Evolutionary conservation across 2,329 filamentous ascomycete species (phyloP).

Genomic region (Fusarium lyarnte): DNA sequence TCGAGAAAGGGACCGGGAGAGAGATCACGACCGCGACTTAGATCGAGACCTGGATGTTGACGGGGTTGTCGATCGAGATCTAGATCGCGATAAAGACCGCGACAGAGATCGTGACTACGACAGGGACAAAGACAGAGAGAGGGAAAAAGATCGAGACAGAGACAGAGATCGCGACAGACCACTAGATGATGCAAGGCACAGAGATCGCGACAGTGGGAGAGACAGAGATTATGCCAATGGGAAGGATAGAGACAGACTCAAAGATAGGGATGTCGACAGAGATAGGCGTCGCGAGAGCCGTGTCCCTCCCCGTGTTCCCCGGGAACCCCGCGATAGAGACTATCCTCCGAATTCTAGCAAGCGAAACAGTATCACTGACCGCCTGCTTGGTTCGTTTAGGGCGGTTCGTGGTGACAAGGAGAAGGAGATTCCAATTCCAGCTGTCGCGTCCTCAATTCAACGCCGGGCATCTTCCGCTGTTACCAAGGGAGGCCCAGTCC

Average conservation of each 20-base stretch:
- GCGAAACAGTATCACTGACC: conserved; percentile 54
- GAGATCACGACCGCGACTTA: not conserved
- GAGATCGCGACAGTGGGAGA: conserved; percentile 4
- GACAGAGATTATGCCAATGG: conserved; percentile 21
- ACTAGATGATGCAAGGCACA: not conserved
- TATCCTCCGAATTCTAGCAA: conserved; percentile 44
- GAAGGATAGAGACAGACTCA: conserved; percentile 10
- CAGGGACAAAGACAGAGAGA: conserved; percentile 16
- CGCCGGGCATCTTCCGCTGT: conserved; percentile 47
- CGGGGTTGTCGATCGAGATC: conserved; percentile 8
- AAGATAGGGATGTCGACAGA: conserved; percentile 33
- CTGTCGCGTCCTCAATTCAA: conserved; percentile 37
- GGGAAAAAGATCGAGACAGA: conserved; percentile 7
- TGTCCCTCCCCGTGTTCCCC: conserved; percentile 18
- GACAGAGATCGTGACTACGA: conserved; percentile 6
- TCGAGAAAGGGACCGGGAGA: not conserved
- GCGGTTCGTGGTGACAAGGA: conserved; percentile 46
- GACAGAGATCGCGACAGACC: conserved; percentile 12
- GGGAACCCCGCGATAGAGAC: conserved; percentile 30
- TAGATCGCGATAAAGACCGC: not conserved
- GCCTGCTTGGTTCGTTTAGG: conserved; percentile 49
- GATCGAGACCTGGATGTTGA: conserved; percentile 18
- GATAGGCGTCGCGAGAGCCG: conserved; percentile 40
- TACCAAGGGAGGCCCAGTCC: conserved; percentile 49
- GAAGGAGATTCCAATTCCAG: conserved; percentile 23